Conservation (phyloP, 2,329 filamentous ascomycete genomes). For the Ceratocystis ficicola region DNA sequence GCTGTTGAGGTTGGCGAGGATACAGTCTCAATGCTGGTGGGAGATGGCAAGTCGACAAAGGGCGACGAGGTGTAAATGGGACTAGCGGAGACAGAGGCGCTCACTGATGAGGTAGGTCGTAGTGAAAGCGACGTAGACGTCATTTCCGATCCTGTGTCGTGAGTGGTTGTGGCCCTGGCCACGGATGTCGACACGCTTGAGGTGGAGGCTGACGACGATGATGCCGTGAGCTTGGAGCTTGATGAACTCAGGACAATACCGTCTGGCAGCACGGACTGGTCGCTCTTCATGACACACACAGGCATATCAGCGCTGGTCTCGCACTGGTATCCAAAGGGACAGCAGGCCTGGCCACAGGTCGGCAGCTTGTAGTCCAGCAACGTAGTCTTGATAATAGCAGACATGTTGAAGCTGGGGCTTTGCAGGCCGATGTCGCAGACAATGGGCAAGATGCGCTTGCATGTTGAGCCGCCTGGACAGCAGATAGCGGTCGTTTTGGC, state of each 20-base stretch:
- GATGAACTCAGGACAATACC: conserved; percentile 25
- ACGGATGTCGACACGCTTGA: conserved; percentile 25
- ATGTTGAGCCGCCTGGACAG: conserved; percentile 49
- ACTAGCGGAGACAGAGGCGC: conserved; percentile 12
- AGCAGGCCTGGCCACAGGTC: conserved; percentile 50
- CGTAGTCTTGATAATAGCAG: conserved; percentile 53
- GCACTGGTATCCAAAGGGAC: conserved; percentile 61
- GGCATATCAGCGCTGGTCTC: conserved; percentile 23
- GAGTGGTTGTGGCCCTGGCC: conserved; percentile 20
- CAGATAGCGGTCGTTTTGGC: conserved; percentile 57
- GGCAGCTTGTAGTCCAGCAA: conserved; percentile 44
- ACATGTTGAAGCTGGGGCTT: conserved; percentile 44
- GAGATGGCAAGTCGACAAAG: neutral
- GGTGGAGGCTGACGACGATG: conserved; percentile 19
- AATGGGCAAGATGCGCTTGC: conserved; percentile 50
- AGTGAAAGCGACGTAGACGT: conserved; percentile 17
- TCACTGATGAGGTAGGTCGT: conserved; percentile 16
- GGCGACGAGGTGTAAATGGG: neutral
- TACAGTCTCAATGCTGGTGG: neutral
- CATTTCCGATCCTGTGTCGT: conserved; percentile 25
- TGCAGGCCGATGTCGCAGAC: conserved; percentile 52
- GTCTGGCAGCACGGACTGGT: conserved; percentile 37
- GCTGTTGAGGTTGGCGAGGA: conserved; percentile 5
- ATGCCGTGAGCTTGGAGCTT: conserved; percentile 14
- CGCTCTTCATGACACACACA: conserved; percentile 40